Base-by-base conservation (phyloP, 257 asterid species). In the Lycium barbarum region DNA sequence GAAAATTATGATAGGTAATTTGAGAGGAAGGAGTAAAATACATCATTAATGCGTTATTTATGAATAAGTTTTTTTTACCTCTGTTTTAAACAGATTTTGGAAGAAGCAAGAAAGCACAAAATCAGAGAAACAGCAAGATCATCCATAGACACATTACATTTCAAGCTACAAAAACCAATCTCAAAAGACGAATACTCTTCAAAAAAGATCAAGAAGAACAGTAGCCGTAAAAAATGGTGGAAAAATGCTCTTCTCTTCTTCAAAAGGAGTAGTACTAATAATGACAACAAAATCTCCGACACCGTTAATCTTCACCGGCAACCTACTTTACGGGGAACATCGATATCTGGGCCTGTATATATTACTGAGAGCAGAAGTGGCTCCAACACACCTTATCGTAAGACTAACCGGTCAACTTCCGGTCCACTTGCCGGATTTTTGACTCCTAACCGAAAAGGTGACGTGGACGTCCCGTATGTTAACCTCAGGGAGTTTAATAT, bases 321-420 rank as follows among this genome's bases (percentile, higher is more conserved):
- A 14, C n/a, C 87, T 59, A 3, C 14, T n/a, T n/a, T 83, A 59
- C 45, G 86, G 63, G 93, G 92, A 55, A 26, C 33, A 26, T 88
- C 95, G 7, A 86, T 93, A 9, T 92, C 94, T 55, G 93, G 93
- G 57, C 98, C 98, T 4, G 80, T 95, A 85, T 95, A 93, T 86
- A 74, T 93, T 5, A 93, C 94, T 2, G 97, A 93, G 87, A 93
- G 98, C 87, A 86, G 91, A 87, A 92, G 93, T 89, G 94, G 95
- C 51, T 83, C 93, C 12, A 72, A 88, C 13, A 92, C 94, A 0
- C 96, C 97, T 33, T 88, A 91, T 89, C 85, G 92, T n/a, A 90
- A 87, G n/a, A 85, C 89, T 4, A 86, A 87, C 80, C 87, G 91
- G 85, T 90, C 93, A 8, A 87, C 90, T 13, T 76, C 63, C 26